Evolutionary conservation across 352 stramenopile species (phyloP).

Genomic region (Thraustochytrium sp.): DNA sequence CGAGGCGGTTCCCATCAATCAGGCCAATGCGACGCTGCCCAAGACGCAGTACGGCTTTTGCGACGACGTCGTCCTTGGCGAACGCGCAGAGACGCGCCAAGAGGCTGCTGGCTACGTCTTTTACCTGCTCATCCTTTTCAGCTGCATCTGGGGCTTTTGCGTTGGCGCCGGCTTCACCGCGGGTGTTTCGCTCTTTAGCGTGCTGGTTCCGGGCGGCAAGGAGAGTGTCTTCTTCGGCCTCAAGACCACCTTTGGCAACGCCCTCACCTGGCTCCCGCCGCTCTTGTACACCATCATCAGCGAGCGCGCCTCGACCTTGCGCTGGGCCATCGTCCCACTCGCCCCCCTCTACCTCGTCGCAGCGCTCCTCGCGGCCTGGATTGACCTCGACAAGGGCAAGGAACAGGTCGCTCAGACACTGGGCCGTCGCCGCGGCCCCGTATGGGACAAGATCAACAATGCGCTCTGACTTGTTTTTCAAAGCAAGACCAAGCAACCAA

Average conservation of each 20-base stretch:
- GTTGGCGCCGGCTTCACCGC: not conserved
- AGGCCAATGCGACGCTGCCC: not conserved
- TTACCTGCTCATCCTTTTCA: not conserved
- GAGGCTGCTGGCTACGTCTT: not conserved
- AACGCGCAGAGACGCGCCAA: not conserved
- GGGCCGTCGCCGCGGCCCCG: not conserved
- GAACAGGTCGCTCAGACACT: not conserved
- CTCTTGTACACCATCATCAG: constrained; percentile 26
- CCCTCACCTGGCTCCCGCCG: constrained; percentile 15
- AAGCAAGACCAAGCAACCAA: too few species aligned
- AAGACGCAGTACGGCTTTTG: not conserved
- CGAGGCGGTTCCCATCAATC: not conserved
- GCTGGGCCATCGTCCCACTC: constrained; percentile 4
- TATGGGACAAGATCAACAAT: not conserved
- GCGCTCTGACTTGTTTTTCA: too few species aligned
- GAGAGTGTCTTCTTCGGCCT: not conserved
- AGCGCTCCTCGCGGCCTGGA: not conserved
- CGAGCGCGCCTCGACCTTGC: not conserved
- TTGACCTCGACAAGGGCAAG: constrained; percentile 33
- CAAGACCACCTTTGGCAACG: constrained; percentile 30
- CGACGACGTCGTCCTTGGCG: not conserved
- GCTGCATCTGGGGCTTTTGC: constrained; percentile 2
- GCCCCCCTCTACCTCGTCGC: constrained; percentile 7
- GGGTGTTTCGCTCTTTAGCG: not conserved
- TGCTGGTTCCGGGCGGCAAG: not conserved